Evolutionary conservation across 768 basidiomycete genomes (phyloP).

Genomic region (Clitopilus passeckerianus): DNA sequence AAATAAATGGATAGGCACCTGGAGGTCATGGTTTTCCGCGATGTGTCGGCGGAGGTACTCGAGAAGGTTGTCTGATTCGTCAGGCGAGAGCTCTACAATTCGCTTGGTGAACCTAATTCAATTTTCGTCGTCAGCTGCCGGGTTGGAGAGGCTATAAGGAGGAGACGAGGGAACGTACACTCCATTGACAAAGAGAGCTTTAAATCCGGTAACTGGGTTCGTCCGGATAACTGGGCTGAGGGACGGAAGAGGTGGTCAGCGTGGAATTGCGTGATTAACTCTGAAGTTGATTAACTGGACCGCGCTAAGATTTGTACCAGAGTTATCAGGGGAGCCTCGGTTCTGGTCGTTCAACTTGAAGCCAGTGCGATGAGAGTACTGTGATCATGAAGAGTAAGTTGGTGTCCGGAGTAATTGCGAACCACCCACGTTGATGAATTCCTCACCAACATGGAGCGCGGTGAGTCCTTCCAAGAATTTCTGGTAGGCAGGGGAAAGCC

Average conservation of each 20-base stretch:
- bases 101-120: constrained; percentile 44
- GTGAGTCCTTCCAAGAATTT: constrained; percentile 55
- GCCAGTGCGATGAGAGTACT: constrained; percentile 25
- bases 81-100: constrained; percentile 46
- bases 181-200: constrained; percentile 50
- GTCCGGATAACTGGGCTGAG: constrained; percentile 46
- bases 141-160: background rate
- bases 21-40: constrained; percentile 56
- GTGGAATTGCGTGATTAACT: background rate
- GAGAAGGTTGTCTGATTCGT: constrained; percentile 48
- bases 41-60: constrained; percentile 45
- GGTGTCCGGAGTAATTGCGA: background rate
- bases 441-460: constrained; percentile 44
- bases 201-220: constrained; percentile 58
- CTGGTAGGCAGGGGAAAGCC: constrained; percentile 49
- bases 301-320: constrained; percentile 39
- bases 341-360: constrained; percentile 26
- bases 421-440: constrained; percentile 30
- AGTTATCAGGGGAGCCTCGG: constrained; percentile 52
- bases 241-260: background rate
- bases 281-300: constrained; percentile 34
- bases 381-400: background rate
- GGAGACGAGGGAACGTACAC: constrained; percentile 20
- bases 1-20: constrained; percentile 25
- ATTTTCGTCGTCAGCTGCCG: background rate